Percentiles rank a stretch among this genome's conserved stretches.
Evolutionary conservation across 163 green algal species (phyloP).

Genomic region (Prototheca wickerhamii): DNA sequence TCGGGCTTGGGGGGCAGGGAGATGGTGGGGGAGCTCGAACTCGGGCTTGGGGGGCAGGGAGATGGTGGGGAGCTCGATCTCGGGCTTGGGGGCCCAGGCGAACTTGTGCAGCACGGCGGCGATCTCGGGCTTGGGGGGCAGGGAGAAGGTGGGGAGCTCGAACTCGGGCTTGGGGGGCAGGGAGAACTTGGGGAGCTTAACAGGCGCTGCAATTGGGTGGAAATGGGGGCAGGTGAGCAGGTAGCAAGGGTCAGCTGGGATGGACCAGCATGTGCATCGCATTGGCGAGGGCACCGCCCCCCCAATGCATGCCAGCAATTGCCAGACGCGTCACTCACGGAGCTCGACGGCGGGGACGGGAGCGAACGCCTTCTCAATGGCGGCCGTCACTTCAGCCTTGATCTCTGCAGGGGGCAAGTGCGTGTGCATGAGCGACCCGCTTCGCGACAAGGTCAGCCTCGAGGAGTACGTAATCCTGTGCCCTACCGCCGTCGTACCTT

Average conservation of each 20-base stretch:
- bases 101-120: neutral
- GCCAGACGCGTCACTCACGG: no score
- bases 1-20: neutral
- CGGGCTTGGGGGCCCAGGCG: neutral
- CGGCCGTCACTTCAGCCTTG: no score
- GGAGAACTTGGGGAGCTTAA: neutral
- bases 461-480: no score
- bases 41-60: conserved; percentile 3
- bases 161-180: neutral
- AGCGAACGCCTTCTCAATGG: no score
- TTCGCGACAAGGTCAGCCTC: no score
- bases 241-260: neutral
- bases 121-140: conserved; percentile 2
- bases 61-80: neutral
- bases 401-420: no score
- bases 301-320: no score
- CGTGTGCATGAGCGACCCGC: no score
- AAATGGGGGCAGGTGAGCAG: neutral
- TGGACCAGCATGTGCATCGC: no score
- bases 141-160: neutral
- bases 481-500: no score
- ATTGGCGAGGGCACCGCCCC: neutral
- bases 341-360: no score
- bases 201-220: no score
- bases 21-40: neutral